Evolutionary conservation across 345 rosid genomes (phyloP), one percentile per base, ranked within the genome.

Genomic region (Eucalyptus camaldulensis): DNA sequence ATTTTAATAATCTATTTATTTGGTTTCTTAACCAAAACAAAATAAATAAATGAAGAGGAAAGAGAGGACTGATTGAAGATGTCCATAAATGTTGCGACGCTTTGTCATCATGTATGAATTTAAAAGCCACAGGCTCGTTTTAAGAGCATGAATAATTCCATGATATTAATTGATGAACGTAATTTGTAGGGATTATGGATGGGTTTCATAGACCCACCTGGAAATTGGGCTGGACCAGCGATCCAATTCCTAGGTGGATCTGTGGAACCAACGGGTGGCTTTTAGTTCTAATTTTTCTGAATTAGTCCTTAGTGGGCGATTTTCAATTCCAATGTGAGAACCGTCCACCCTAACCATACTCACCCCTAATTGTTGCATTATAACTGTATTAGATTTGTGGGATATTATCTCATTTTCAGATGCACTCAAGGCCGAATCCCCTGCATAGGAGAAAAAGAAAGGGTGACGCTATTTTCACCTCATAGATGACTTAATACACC

Each of bases 201-300:
- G 1, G 0, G 29, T 10, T 56, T 22, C 29, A 56, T 56, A 24
- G 29, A 24, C 62, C 29, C 62, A 56, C 13, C 1, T 24, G 1
- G 12, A 24, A 56, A 10, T 0, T 0, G 0, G 3, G 12, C 6
- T 2, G 0, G 13, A 56, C 13, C 0, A 0, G 6, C 0, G 0
- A 10, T 24, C 62, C 62, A 56, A 24, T 56, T 56, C 29, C 0
- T 24, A 0, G 6, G 0, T 56, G 3, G 3, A 56, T 56, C 3
- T 10, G 0, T 24, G 1, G 27, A 56, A 56, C 29, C 6, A 56
- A 24, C 0, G 6, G 13, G 27, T 56, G 29, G 29, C 27, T 56
- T 22, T 8, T 0, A 10, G 6, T 56, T 56, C 13, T 6, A 56
- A 56, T 22, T 56, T 56, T 56, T 56, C 12, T 2, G 6, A 56